Base-by-base conservation (phyloP, 768 basidiomycete species). In the Lactarius psammicola region DNA sequence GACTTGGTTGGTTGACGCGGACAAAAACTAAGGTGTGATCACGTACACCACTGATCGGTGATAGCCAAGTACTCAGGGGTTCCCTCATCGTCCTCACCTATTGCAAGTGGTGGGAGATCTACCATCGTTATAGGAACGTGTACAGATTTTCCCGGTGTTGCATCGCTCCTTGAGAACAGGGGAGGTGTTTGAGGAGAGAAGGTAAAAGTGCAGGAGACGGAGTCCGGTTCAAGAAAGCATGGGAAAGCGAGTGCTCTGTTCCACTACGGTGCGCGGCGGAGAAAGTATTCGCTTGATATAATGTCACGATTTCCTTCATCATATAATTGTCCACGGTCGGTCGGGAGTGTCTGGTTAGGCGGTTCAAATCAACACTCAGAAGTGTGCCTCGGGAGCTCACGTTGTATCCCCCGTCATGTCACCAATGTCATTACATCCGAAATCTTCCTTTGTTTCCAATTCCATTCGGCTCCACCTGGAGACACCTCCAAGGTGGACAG, bases 41-140 rank as follows among this genome's bases (percentile, higher is more conserved):
- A 54, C 62, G 30, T 38, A 63, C 66, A 51, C 66, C 66, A 63
- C 26, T 34, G 42, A 15, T 67, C 62, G 54, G 10, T 13, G 57
- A 46, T 26, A 63, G 17, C 40, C 5, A 18, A 20, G 38, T 31
- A 40, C 46, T 65, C 65, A 40, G n/a, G 38, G 2, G 26, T 59
- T 26, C 20, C 62, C 15, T 46, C 40, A 28, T 63, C 51, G 11
- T 40, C 26, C 33, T 55, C 42, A 8, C 53, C 9, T 17, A 17
- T 36, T 31, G 33, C 18, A 30, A 46, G 11, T 3, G 62, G 53
- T 18, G 33, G 57, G 33, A 63, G 51, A 54, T 63, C 66, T 9
- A 28, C 30, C 66, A 63, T 63, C 13, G 66, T 54, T 20, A 10
- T 40, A 36, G 57, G 66, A 34, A 33, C 15, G 17, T 30, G 42